Base-by-base conservation (phyloP, 2,329 filamentous ascomycete genomes). In the Pseudocercospora musae region DNA sequence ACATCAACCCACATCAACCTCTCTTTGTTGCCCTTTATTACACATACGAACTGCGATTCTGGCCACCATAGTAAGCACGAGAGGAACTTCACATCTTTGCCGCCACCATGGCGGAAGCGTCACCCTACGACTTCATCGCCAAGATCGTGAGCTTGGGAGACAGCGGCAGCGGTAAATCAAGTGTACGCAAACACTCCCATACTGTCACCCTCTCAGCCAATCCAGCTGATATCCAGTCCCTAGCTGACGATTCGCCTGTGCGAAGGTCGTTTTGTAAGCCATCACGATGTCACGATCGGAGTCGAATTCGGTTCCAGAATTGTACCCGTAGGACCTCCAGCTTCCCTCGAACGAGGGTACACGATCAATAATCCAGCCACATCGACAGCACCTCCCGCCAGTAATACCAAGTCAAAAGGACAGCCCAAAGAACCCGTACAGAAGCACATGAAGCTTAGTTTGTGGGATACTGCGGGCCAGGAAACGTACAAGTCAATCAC, bases 91-190 rank as follows among this genome's bases (percentile, higher is more conserved):
- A 1, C 15, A 18, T 48, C 13, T 20, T n/a, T 18, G 18, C 53
- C 55, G 37, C 40, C 48, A 29, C 20, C 48, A 68, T 68, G 66
- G 66, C 66, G 59, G 60, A 66, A 54, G 20, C 60, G 29, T 27
- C 59, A 27, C 89, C 92, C 78, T 98, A 94, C 94, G 92, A 98
- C 81, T 98, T 96, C 82, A 99, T 98, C 76, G 93, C 94, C 78
- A 99, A 99, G 80, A 91, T 99, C 72, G 94, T 98, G 75, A 96
- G 92, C 81, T 92, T 99, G 73, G 95, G 95, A 77, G 95, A 98
- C 81, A 95, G 90, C 50, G 95, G 93, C 75, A 96, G 92, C 75
- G 95, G 95, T 74, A 99, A 99, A 83, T 96, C 92, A 61, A 87
- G 84, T 76, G 84, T 86, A 78, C 68, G 81, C 75, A 18, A 23